phyloP scores from a whole-genome alignment of 2,329 filamentous ascomycete genomes.

The Phaeosphaeria sp. region DNA sequence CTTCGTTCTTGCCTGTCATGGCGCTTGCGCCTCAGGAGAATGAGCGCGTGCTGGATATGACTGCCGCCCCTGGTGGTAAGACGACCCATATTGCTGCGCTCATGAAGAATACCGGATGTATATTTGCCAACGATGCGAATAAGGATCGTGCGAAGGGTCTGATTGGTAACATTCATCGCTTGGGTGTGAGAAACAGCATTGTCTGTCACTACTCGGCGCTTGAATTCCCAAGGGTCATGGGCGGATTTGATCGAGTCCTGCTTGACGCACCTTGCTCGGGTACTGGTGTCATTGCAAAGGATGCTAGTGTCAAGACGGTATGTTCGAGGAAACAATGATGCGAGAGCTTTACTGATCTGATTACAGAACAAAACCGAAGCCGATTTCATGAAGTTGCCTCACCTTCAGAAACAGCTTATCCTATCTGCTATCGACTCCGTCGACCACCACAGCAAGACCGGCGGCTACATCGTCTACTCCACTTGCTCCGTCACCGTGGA shows the following conservation, averaged over 20 bases:
- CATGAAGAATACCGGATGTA: slow-evolving; percentile 95
- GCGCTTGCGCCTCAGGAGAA: slow-evolving; percentile 91
- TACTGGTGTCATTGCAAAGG: slow-evolving; percentile 97
- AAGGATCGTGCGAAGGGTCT: slow-evolving; percentile 93
- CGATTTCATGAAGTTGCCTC: slow-evolving; percentile 91
- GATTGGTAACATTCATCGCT: slow-evolving; percentile 92
- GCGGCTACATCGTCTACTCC: slow-evolving; percentile 94
- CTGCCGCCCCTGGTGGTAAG: slow-evolving; percentile 93
- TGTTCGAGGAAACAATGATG: neutral
- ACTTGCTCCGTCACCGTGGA: slow-evolving; percentile 95
- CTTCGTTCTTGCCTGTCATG: slow-evolving; percentile 97
- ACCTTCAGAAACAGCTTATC: slow-evolving; percentile 92
- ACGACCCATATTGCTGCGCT: slow-evolving; percentile 95
- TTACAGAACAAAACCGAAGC: slow-evolving; percentile 83
- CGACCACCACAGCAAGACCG: slow-evolving; percentile 88
- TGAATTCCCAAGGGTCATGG: slow-evolving; percentile 92
- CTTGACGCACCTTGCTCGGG: slow-evolving; percentile 96
- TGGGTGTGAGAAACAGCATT: slow-evolving; percentile 91
- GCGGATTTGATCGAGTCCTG: slow-evolving; percentile 92
- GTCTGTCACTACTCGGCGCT: slow-evolving; percentile 95
- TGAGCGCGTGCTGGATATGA: slow-evolving; percentile 93
- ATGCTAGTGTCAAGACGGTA: slow-evolving; percentile 87
- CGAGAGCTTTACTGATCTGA: neutral
- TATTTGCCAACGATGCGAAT: slow-evolving; percentile 96
- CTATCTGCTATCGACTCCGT: slow-evolving; percentile 94